Base-by-base conservation (phyloP, 1,139 yeast species). In the Saccharomycopsis phalli region DNA sequence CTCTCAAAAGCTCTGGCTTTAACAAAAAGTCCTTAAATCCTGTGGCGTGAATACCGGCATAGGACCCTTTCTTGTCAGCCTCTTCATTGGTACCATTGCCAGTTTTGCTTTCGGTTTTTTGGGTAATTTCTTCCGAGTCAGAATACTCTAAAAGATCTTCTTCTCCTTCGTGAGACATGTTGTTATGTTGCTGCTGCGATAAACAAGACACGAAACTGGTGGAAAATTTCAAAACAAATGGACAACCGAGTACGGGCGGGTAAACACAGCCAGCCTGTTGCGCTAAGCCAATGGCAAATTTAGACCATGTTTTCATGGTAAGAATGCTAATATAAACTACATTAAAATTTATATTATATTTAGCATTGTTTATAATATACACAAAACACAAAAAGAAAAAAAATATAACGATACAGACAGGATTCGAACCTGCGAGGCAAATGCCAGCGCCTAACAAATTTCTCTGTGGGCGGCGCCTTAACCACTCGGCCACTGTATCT, bases 81-180 rank as follows among this genome's bases (percentile, higher is more conserved):
- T 71, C 78, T 41, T 66, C 75, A 50, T 66, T 63, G 41, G 55
- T 51, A 29, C 52, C 56, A 17, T 49, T 56, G 19, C 49, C 55
- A 25, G 52, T 54, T 32, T 65, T 57, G 45, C 67, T 61, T 41
- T 67, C 59, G 47, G 74, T 66, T 53, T 76, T 63, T 61, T 81
- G 69, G 60, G 81, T 75, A 57, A 75, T 78, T 65, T 91, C 97
- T 69, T 91, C 98, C 64, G 94, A 83, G 63, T 91, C 97, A 62
- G 96, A 87, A 76, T 91, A 88, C 65, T 88, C 97, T 68, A 91
- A 80, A 63, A 88, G 77, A 74, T 91, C 98, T 82, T 88, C 97
- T 81, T 88, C 97, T 59, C 94, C 94, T 76, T 84, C 94, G 81
- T 83, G 81, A 40, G 93, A 76, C 83, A 76, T 76, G 4, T 5